Conservation (phyloP, 306 rosid species). For the Hylodesmum podocarpum region DNA sequence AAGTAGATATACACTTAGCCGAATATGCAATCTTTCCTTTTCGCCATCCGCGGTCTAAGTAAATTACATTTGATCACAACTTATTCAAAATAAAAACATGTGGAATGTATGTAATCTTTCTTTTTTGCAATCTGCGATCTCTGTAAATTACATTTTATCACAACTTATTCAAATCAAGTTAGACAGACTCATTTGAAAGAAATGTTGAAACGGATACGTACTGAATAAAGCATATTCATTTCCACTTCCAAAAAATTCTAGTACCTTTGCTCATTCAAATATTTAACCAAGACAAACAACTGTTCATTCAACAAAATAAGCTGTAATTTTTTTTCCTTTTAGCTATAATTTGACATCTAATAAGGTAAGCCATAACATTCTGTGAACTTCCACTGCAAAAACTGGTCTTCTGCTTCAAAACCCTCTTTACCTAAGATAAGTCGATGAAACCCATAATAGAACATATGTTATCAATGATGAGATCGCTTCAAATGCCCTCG, state of each 20-base stretch:
- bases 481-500: slow-evolving; percentile 84
- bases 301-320: neutral
- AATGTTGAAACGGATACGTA: neutral
- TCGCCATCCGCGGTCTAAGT: no score
- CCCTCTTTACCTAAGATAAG: slow-evolving; percentile 60
- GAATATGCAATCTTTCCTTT: no score
- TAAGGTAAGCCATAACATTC: slow-evolving; percentile 6
- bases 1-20: no score
- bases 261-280: slow-evolving; percentile 6
- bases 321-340: neutral
- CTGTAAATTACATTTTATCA: neutral
- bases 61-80: neutral
- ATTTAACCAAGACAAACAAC: slow-evolving; percentile 1
- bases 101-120: neutral
- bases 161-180: neutral
- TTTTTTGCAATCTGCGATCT: neutral
- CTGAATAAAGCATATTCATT: neutral
- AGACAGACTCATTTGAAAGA: neutral
- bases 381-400: slow-evolving; percentile 43
- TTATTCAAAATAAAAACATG: neutral
- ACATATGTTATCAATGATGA: slow-evolving; percentile 74
- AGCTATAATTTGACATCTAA: slow-evolving; percentile 12
- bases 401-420: slow-evolving; percentile 35
- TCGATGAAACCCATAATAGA: slow-evolving; percentile 84
- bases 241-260: neutral